Conservation (phyloP, 129 eudicot species). For the Flaveria linearis region DNA sequence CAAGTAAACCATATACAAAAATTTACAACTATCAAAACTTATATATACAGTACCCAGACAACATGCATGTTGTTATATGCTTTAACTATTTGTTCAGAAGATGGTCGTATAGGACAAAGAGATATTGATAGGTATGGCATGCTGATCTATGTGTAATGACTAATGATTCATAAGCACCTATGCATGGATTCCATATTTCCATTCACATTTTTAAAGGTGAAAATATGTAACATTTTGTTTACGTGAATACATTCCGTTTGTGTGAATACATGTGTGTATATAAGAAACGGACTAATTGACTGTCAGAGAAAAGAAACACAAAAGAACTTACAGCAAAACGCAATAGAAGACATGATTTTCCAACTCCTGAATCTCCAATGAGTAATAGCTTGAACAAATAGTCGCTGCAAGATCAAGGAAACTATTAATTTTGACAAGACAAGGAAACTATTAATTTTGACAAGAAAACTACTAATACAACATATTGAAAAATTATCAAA, state of each 20-base stretch:
- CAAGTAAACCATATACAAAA: neutral
- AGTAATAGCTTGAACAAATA: constrained; percentile 91
- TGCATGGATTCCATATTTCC: neutral
- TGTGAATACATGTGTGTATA: neutral
- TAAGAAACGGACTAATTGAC: neutral
- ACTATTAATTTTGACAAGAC: constrained; percentile 25
- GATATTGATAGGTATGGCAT: neutral
- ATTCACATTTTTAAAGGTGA: neutral
- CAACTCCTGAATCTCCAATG: constrained; percentile 99
- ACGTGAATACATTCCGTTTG: neutral
- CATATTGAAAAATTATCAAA: neutral
- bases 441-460: neutral
- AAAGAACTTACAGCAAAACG: constrained; percentile 79
- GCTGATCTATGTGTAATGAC: neutral
- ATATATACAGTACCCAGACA: neutral
- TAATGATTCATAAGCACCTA: neutral
- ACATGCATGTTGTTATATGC: neutral
- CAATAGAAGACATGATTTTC: constrained; percentile 92
- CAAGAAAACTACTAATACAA: no score
- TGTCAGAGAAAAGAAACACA: neutral
- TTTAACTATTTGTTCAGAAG: neutral
- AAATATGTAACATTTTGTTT: neutral
- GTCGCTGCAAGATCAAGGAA: constrained; percentile 56
- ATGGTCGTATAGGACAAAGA: neutral
- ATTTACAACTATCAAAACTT: neutral